These are phyloP conservation scores for Eleusine indica DNA, from an alignment of 176 grass and related monocot species.

Conservation along the genomic window DNA sequence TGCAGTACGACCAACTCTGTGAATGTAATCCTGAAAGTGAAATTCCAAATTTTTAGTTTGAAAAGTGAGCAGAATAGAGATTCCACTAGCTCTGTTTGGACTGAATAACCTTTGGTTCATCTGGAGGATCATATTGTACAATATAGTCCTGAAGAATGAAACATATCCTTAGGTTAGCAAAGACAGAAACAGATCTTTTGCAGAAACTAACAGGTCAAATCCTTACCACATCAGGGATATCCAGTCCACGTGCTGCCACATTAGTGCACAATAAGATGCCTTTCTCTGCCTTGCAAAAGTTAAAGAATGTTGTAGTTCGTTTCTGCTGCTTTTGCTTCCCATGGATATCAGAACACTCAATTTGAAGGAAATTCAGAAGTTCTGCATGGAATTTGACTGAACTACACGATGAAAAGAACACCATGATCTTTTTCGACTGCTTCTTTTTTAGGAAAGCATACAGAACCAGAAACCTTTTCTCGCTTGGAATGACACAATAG, in stretches of 20 bases:
- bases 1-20: constrained; percentile 92
- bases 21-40: constrained; percentile 89
- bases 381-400: constrained; percentile 93
- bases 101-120: constrained; percentile 87
- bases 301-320: constrained; percentile 88
- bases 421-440: constrained; percentile 74
- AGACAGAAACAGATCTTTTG: constrained; percentile 3
- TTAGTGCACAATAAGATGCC: constrained; percentile 92
- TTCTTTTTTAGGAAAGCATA: constrained; percentile 96
- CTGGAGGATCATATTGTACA: constrained; percentile 95
- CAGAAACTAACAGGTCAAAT: constrained; percentile 28
- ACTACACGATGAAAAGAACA: constrained; percentile 99
- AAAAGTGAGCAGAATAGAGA: constrained; percentile 6
- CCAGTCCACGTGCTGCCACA: constrained; percentile 94
- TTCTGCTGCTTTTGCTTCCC: constrained; percentile 99
- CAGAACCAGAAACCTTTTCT: constrained; percentile 81
- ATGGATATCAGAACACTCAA: constrained; percentile 91
- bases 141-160: constrained; percentile 81
- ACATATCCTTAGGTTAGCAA: constrained; percentile 23
- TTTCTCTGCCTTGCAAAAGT: constrained; percentile 91
- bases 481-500: constrained; percentile 85
- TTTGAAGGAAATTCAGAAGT: constrained; percentile 79
- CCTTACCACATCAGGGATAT: constrained; percentile 93
- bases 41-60: constrained; percentile 32
- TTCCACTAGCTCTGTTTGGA: constrained; percentile 9